Evolutionary conservation across 2,329 filamentous ascomycete species (phyloP).

Genomic region (Cryphonectria naterciae): DNA sequence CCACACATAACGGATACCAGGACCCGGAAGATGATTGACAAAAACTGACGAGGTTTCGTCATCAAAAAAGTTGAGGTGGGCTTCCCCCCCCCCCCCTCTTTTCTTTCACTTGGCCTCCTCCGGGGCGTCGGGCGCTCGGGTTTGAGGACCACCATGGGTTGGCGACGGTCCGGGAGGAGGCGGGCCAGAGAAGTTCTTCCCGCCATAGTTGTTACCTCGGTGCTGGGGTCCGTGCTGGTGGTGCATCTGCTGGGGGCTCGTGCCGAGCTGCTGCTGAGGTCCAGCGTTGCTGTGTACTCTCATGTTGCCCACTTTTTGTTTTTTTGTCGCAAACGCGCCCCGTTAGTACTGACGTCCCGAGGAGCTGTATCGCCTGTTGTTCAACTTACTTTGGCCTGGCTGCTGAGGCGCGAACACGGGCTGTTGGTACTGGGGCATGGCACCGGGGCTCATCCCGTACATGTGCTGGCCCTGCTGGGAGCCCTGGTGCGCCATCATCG

Average conservation of each 20-base stretch:
- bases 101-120: conserved; percentile 48
- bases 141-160: conserved; percentile 41
- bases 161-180: conserved; percentile 48
- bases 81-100: no score
- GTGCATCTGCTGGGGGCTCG: conserved; percentile 68
- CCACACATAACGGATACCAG: conserved; percentile 30
- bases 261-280: conserved; percentile 66
- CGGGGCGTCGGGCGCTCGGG: conserved; percentile 44
- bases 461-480: conserved; percentile 86
- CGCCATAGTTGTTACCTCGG: conserved; percentile 57
- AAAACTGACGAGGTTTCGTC: conserved; percentile 33
- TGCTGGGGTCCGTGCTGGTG: conserved; percentile 66
- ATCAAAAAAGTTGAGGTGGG: not conserved
- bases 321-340: conserved; percentile 38
- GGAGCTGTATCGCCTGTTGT: conserved; percentile 31
- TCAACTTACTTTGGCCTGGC: conserved; percentile 72
- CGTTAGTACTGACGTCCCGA: conserved; percentile 41
- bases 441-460: conserved; percentile 75
- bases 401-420: conserved; percentile 73
- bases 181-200: conserved; percentile 51
- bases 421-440: conserved; percentile 69
- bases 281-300: conserved; percentile 63
- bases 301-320: conserved; percentile 58
- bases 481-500: conserved; percentile 93
- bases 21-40: conserved; percentile 23